Percentiles rank a stretch among this genome's conserved stretches.
Evolutionary conservation across 768 basidiomycete genomes (phyloP).

Genomic region (Rhizopogon rudus): DNA sequence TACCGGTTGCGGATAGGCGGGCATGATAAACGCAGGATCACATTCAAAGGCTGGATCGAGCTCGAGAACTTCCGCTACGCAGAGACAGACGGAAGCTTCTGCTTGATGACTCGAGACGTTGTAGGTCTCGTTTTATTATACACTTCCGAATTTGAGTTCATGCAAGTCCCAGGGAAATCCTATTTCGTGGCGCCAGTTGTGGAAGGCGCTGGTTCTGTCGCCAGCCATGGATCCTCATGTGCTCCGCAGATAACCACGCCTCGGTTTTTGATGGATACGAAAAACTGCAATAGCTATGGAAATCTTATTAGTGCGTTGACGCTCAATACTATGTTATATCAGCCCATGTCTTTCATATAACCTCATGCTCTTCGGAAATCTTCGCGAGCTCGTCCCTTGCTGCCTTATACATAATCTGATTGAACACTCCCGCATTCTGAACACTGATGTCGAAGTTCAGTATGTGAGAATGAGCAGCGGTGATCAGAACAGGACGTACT

Average conservation of each 20-base stretch:
- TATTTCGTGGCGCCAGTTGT: constrained; percentile 72
- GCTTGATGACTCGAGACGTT: constrained; percentile 64
- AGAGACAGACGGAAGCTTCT: constrained; percentile 54
- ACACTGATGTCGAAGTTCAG: not conserved
- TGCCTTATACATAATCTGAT: not conserved
- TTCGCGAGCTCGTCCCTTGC: not conserved
- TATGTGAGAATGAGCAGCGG: not conserved
- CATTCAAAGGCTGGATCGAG: constrained; percentile 72
- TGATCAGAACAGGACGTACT: not conserved
- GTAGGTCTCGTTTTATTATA: constrained; percentile 32
- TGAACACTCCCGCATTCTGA: not conserved
- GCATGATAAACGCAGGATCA: constrained; percentile 55
- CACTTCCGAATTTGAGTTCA: not conserved
- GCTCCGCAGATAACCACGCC: constrained; percentile 13
- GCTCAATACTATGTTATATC: not conserved
- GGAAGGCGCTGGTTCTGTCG: constrained; percentile 58
- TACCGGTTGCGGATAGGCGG: constrained; percentile 60
- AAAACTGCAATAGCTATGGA: not conserved
- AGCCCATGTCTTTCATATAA: not conserved
- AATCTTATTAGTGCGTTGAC: not conserved
- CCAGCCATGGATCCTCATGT: constrained; percentile 56
- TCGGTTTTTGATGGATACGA: not conserved
- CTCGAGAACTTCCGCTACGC: constrained; percentile 55
- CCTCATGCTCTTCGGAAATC: not conserved
- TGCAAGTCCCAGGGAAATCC: constrained; percentile 57